Evolutionary conservation across 805 yeast species (phyloP).

Genomic region (Ogataea nitratoaversa): DNA sequence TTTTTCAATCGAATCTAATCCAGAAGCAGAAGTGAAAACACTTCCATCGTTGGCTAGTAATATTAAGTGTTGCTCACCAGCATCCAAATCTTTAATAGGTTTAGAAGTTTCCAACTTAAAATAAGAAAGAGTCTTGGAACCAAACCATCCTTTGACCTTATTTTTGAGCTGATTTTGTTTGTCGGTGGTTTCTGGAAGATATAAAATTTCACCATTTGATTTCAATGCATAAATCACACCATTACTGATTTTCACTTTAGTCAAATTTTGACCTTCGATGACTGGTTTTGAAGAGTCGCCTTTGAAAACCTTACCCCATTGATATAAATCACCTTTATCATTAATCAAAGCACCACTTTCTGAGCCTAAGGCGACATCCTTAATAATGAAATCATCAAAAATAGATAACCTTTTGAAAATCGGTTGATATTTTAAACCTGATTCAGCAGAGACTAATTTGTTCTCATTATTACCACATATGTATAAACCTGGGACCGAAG

Average conservation of each 20-base stretch:
- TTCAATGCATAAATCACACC: conserved; percentile 49
- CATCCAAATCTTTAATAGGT: conserved; percentile 36
- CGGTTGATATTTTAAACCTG: conserved; percentile 32
- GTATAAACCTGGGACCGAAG: conserved; percentile 54
- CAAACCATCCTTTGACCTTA: conserved; percentile 19
- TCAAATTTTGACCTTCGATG: conserved; percentile 44
- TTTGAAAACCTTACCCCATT: conserved; percentile 53
- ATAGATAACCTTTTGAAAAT: conserved; percentile 57
- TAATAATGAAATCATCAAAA: conserved; percentile 59
- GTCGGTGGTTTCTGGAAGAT: conserved; percentile 29
- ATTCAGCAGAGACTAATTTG: conserved; percentile 28
- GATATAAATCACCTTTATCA: conserved; percentile 65
- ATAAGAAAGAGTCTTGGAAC: conserved; percentile 11
- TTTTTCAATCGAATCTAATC: conserved; percentile 38
- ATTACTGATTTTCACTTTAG: conserved; percentile 45
- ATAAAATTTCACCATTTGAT: conserved; percentile 41
- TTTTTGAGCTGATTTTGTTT: too few species aligned
- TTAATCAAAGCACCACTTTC: conserved; percentile 56
- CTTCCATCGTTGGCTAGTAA: conserved; percentile 55
- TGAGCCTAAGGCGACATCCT: conserved; percentile 51
- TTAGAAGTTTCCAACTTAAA: conserved; percentile 14
- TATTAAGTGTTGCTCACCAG: conserved; percentile 72
- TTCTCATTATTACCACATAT: conserved; percentile 56
- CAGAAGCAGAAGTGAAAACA: conserved; percentile 62
- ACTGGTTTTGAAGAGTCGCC: conserved; percentile 29